phyloP scores from a whole-genome alignment of 2,329 filamentous ascomycete species.

The Microsporum canis region DNA sequence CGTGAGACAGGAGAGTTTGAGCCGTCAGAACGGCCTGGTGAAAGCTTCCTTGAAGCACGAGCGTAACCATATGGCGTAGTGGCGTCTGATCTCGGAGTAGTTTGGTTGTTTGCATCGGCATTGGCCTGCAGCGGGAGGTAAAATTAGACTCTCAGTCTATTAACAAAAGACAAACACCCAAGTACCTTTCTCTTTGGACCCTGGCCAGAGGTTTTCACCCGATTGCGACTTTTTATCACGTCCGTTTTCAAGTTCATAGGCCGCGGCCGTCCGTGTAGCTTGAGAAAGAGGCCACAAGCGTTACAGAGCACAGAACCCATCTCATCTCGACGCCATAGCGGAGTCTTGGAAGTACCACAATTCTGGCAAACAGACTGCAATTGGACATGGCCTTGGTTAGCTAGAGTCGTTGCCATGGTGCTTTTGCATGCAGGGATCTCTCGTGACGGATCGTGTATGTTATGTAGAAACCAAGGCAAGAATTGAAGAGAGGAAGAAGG shows the following conservation, averaged over 20 bases:
- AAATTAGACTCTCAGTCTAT: conserved; percentile 10
- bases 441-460: neutral
- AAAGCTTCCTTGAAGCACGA: conserved; percentile 58
- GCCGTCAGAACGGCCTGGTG: conserved; percentile 61
- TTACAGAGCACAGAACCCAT: conserved; percentile 93
- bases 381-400: conserved; percentile 46
- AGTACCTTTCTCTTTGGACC: conserved; percentile 73
- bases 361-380: conserved; percentile 94
- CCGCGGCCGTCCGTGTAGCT: conserved; percentile 83
- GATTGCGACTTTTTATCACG: conserved; percentile 98
- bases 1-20: conserved; percentile 69
- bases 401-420: conserved; percentile 36
- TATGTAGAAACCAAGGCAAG: conserved; percentile 7
- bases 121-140: conserved; percentile 28
- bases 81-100: conserved; percentile 45
- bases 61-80: conserved; percentile 49
- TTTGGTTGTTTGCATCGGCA: conserved; percentile 48
- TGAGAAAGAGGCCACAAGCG: conserved; percentile 92
- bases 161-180: conserved; percentile 11
- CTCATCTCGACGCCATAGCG: conserved; percentile 95
- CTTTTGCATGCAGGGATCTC: conserved; percentile 6
- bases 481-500: conserved; percentile 16
- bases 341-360: conserved; percentile 88
- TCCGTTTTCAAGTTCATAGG: conserved; percentile 97
- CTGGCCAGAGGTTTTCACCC: conserved; percentile 78